Conservation (phyloP, 2,329 filamentous ascomycete genomes). For the Arachnopeziza araneosa region DNA sequence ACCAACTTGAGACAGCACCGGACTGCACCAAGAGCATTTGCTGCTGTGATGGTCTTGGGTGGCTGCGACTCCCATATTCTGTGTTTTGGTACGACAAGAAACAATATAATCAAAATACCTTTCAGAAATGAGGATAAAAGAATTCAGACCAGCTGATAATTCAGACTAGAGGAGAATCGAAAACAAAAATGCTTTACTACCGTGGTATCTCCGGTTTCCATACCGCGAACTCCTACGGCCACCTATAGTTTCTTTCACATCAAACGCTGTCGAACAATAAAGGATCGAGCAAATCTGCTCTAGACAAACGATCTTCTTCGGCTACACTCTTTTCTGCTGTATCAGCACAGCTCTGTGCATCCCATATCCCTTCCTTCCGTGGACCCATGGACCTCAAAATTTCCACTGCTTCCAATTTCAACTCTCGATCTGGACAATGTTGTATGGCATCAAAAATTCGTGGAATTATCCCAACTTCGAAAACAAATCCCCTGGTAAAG, state of each 20-base stretch:
- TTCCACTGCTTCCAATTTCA: slow-evolving; percentile 16
- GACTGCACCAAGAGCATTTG: too few relatives aligned
- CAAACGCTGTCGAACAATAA: neutral
- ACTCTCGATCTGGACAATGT: slow-evolving; percentile 11
- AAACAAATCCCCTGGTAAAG: slow-evolving; percentile 17
- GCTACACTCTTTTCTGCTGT: neutral
- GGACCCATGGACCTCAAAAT: slow-evolving; percentile 16
- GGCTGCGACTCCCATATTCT: too few relatives aligned
- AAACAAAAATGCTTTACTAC: neutral
- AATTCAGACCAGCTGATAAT: too few relatives aligned
- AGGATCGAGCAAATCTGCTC: neutral
- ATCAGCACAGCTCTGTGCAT: slow-evolving; percentile 7
- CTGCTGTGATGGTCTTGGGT: too few relatives aligned
- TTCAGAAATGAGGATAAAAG: too few relatives aligned
- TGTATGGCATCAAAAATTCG: slow-evolving; percentile 12
- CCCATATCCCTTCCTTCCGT: slow-evolving; percentile 21
- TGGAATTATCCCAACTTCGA: slow-evolving; percentile 20
- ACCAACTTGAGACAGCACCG: too few relatives aligned
- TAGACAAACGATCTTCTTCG: neutral
- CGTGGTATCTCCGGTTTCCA: neutral
- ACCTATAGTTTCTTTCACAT: neutral
- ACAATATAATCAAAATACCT: too few relatives aligned
- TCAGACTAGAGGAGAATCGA: neutral
- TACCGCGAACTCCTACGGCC: neutral
- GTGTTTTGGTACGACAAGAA: too few relatives aligned